Percentiles rank a stretch among this genome's conserved stretches.
phyloP scores from a whole-genome alignment of 495 filamentous ascomycete species.

The Symbiotaphrina buchneri region DNA sequence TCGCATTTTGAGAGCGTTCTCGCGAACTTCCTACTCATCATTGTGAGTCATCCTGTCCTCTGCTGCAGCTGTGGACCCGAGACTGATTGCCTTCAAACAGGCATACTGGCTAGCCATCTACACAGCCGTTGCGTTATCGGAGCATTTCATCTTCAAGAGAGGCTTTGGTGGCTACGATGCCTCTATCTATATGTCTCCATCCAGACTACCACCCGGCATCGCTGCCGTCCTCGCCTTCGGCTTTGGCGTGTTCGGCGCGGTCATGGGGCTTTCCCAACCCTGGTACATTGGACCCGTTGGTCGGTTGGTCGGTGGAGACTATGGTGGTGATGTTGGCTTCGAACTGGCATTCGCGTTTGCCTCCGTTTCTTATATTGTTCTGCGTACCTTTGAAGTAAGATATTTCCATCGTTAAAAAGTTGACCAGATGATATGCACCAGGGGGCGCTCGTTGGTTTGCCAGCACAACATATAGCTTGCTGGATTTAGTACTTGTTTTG shows the following conservation, averaged over 20 bases:
- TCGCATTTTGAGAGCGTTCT: conserved; percentile 45
- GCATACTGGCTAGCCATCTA: conserved; percentile 76
- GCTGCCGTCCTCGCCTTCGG: conserved; percentile 44
- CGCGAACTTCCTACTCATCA: conserved; percentile 60
- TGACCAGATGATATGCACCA: too few species aligned
- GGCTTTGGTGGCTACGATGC: conserved; percentile 37
- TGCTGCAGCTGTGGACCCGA: too few species aligned
- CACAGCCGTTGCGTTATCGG: conserved; percentile 42
- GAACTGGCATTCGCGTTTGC: conserved; percentile 41
- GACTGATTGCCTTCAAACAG: conserved; percentile 7
- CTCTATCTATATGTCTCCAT: conserved; percentile 33
- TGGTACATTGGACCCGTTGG: conserved; percentile 62
- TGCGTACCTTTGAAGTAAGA: conserved; percentile 30
- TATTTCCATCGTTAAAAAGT: conserved; percentile 22
- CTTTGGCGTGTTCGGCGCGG: conserved; percentile 47
- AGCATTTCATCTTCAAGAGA: conserved; percentile 59
- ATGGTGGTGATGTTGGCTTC: conserved; percentile 56
- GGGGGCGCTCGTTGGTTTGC: too few species aligned
- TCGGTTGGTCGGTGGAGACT: conserved; percentile 29
- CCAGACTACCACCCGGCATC: conserved; percentile 43
- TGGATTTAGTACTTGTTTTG: too few species aligned
- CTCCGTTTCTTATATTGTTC: conserved; percentile 17
- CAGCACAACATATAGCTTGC: too few species aligned
- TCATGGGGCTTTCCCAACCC: conserved; percentile 54
- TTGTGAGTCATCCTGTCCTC: conserved; percentile 15